These are phyloP conservation scores for Orbilia quercus DNA, from an alignment of 2,329 filamentous ascomycete genomes.

Conservation along the genomic window DNA sequence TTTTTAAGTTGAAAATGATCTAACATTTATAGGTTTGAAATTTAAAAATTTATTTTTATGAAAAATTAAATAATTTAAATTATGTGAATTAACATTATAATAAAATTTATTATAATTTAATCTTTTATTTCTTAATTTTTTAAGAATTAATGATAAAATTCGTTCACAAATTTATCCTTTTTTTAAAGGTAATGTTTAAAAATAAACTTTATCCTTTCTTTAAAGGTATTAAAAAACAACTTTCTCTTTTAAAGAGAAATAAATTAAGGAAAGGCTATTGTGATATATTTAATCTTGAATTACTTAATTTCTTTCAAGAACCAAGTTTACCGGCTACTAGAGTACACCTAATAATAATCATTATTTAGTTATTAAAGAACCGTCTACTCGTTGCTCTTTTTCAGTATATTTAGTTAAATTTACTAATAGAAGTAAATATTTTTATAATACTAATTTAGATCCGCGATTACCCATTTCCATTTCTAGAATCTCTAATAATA, in stretches of 20 bases:
- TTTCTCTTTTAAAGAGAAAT: conserved; percentile 60
- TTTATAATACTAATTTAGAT: conserved; percentile 29
- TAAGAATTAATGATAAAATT: conserved; percentile 58
- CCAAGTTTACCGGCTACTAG: conserved; percentile 13
- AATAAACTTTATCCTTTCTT: conserved; percentile 22
- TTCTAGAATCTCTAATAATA: conserved; percentile 20
- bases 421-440: conserved; percentile 40
- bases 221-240: conserved; percentile 27
- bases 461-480: conserved; percentile 24
- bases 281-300: conserved; percentile 56
- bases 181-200: conserved; percentile 20
- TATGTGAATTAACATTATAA: conserved; percentile 22
- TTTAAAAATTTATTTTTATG: conserved; percentile 41
- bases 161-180: conserved; percentile 52
- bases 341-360: conserved; percentile 24
- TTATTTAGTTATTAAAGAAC: conserved; percentile 23
- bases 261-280: conserved; percentile 59
- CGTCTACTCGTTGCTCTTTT: conserved; percentile 29
- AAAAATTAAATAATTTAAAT: conserved; percentile 19
- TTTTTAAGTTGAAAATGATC: conserved; percentile 57
- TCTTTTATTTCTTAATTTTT: conserved; percentile 40
- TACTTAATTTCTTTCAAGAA: conserved; percentile 38
- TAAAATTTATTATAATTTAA: conserved; percentile 60
- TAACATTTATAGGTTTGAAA: conserved; percentile 48
- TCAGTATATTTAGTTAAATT: conserved; percentile 20